phyloP scores from a whole-genome alignment of 495 filamentous ascomycete species.

The Annulohypoxylon moriforme region DNA sequence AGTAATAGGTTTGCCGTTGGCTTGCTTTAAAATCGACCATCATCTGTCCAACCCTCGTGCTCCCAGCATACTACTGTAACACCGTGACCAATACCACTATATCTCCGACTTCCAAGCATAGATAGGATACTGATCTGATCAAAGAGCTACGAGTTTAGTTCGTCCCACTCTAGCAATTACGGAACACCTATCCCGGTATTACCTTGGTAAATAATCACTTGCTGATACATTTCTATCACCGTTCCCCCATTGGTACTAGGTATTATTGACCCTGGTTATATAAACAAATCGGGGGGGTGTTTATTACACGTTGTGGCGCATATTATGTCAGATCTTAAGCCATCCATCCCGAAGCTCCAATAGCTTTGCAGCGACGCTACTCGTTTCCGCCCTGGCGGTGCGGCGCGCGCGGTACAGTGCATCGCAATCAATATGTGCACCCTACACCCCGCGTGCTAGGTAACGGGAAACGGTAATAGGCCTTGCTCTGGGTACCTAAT shows the following conservation, averaged over 20 bases:
- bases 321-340: constrained; percentile 45
- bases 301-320: constrained; percentile 29
- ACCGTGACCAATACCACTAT: background rate
- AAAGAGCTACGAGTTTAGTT: background rate
- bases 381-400: constrained; percentile 41
- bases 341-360: constrained; percentile 34
- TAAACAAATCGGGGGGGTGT: constrained; percentile 7
- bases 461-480: background rate
- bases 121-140: background rate
- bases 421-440: constrained; percentile 37
- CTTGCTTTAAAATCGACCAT: constrained; percentile 2
- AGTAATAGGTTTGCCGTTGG: constrained; percentile 25
- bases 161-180: constrained; percentile 8
- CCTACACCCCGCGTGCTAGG: constrained; percentile 40
- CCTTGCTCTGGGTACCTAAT: background rate
- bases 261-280: background rate
- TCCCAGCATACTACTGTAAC: constrained; percentile 2
- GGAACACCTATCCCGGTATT: background rate
- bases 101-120: background rate
- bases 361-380: constrained; percentile 22
- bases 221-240: background rate
- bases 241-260: background rate
- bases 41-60: constrained; percentile 24
- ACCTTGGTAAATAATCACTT: background rate
- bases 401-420: constrained; percentile 24